Evolutionary conservation across 179 eudicot species (phyloP), one percentile per base, ranked within the genome.

Genomic region (Spergularia azorica): DNA sequence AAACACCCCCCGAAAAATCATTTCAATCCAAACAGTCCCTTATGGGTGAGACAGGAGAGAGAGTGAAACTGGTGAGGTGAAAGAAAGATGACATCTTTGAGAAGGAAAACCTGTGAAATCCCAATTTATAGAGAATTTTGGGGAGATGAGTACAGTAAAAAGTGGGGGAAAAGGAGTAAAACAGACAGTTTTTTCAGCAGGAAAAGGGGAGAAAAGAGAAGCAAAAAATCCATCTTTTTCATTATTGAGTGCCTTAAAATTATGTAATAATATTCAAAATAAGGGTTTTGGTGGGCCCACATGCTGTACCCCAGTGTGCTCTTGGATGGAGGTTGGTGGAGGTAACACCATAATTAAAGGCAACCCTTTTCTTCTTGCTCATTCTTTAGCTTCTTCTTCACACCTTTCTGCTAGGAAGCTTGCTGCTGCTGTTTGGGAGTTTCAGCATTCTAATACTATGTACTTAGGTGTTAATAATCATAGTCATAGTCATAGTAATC

Each of bases 381-480:
- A 73, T 74, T 63, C 58, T 63, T 70, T 61, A 68, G 74, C 70
- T 76, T 69, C 48, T 67, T 59, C 67, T 77, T 14, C 78, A 57
- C 59, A 75, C 63, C 68, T 85, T 64, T 88, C 93, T 56, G 91
- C 91, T 63, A 88, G 95, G 76, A 92, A 87, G 52, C 88, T 92
- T 69, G 92, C 77, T 54, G 87, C 86, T 67, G 77, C 85, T 26
- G 68, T 89, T 69, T 93, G 98, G 98, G 92, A 94, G 70, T 89
- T 91, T 77, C 68, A 88, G 14, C 81, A 85, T 18, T 85, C 84
- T 66, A 15, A 7, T 52, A 54, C 20, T 46, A 93, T 93, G 97
- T 82, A 93, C 38, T 84, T 78, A 71, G 89, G 94, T 62, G 87
- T 72, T 60, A 72, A 63, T 78, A 74, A 74, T 72, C 21, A 51